Conservation (phyloP, 148 eudicot genomes). For the Rheum nobile region DNA sequence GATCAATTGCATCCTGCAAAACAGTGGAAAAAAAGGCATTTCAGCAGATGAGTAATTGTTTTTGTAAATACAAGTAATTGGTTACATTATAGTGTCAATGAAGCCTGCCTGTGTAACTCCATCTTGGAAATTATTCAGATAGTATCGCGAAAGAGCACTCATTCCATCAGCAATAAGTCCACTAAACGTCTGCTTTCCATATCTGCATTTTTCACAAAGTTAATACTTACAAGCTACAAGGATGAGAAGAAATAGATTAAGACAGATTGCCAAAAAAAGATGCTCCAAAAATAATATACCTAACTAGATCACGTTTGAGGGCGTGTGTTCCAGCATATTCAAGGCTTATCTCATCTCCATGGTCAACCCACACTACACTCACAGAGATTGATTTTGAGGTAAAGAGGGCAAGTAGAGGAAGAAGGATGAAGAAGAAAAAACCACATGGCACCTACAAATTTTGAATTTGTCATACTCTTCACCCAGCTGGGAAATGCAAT, state of each 20-base stretch:
- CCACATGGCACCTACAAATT: slow-evolving; percentile 38
- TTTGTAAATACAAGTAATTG: not conserved
- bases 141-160: slow-evolving; percentile 92
- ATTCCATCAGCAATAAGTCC: slow-evolving; percentile 79
- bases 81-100: not conserved
- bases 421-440: not conserved
- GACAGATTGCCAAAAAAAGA: not conserved
- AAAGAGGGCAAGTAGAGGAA: slow-evolving; percentile 6
- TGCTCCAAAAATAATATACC: slow-evolving; percentile 22
- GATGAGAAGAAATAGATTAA: not conserved
- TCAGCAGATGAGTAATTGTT: not conserved
- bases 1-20: slow-evolving; percentile 95
- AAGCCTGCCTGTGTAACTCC: slow-evolving; percentile 78
- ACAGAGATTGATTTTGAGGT: slow-evolving; percentile 14
- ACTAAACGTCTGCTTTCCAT: slow-evolving; percentile 76
- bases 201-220: slow-evolving; percentile 24
- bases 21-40: not conserved
- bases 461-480: slow-evolving; percentile 69
- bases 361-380: slow-evolving; percentile 82
- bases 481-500: slow-evolving; percentile 40
- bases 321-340: slow-evolving; percentile 93
- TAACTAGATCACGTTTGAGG: slow-evolving; percentile 84
- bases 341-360: slow-evolving; percentile 94
- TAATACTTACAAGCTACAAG: not conserved
- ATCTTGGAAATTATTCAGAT: slow-evolving; percentile 86